phyloP scores from a whole-genome alignment of 1,284 basidiomycete genomes.

The Pseudozyma thailandica region DNA sequence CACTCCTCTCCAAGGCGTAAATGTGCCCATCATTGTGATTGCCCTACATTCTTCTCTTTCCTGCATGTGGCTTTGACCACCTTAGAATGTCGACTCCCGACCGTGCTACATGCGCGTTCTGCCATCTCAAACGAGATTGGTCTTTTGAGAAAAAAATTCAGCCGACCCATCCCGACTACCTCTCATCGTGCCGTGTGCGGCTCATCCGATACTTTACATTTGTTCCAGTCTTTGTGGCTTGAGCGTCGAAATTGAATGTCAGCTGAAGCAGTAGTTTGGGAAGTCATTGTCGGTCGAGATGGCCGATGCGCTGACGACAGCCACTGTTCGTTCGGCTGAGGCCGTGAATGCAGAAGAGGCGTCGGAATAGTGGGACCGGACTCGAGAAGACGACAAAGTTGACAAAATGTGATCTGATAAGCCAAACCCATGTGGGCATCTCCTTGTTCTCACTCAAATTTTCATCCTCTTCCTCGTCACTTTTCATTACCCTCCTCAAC shows the following conservation, averaged over 20 bases:
- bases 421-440: no score
- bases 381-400: no score
- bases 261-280: no score
- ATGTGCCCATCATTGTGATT: no score
- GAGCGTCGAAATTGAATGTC: no score
- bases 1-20: no score
- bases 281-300: background rate
- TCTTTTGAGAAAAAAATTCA: background rate
- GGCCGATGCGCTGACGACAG: conserved; percentile 4
- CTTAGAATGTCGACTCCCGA: background rate
- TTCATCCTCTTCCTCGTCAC: background rate
- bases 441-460: background rate
- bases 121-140: background rate
- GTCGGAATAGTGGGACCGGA: no score
- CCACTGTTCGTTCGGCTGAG: background rate
- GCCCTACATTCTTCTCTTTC: no score
- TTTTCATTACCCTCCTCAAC: background rate
- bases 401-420: conserved; percentile 24
- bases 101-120: background rate
- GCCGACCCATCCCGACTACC: background rate
- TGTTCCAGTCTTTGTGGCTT: no score
- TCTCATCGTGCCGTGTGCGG: background rate
- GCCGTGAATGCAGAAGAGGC: background rate
- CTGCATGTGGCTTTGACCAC: background rate
- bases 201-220: background rate